phyloP scores from a whole-genome alignment of 495 filamentous ascomycete species.

The Cenococcum geophilum region DNA sequence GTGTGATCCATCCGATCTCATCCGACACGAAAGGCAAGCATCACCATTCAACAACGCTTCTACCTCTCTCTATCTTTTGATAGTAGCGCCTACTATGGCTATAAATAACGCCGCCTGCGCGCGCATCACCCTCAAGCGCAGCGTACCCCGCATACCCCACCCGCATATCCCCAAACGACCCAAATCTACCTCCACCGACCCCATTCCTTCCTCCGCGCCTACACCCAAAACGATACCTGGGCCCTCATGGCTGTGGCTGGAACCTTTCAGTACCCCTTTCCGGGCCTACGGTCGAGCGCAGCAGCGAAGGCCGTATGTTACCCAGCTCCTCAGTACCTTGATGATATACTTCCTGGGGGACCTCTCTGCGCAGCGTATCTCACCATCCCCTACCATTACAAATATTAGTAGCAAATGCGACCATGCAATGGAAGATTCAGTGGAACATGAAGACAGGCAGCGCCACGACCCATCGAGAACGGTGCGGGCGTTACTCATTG shows the following conservation, averaged over 20 bases:
- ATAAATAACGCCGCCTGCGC: slow-evolving; percentile 10
- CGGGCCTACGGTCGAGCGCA: slow-evolving; percentile 67
- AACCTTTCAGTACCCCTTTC: slow-evolving; percentile 42
- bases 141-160: slow-evolving; percentile 5
- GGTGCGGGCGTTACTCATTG: slow-evolving; percentile 64
- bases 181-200: not conserved
- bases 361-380: slow-evolving; percentile 66
- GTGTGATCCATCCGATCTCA: no score
- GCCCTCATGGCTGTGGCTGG: slow-evolving; percentile 35
- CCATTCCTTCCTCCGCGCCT: not conserved
- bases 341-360: slow-evolving; percentile 77
- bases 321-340: slow-evolving; percentile 68
- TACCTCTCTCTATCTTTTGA: not conserved
- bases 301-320: slow-evolving; percentile 62
- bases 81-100: not conserved
- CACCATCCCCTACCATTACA: slow-evolving; percentile 9
- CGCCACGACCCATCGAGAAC: slow-evolving; percentile 57
- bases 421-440: not conserved
- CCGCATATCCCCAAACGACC: slow-evolving; percentile 3
- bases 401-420: not conserved
- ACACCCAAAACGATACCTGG: slow-evolving; percentile 31
- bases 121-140: slow-evolving; percentile 11
- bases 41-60: not conserved
- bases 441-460: slow-evolving; percentile 4
- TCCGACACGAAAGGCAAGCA: no score